phyloP scores from a whole-genome alignment of 371 early-diverging fungal species.

The Mortierella sp. region DNA sequence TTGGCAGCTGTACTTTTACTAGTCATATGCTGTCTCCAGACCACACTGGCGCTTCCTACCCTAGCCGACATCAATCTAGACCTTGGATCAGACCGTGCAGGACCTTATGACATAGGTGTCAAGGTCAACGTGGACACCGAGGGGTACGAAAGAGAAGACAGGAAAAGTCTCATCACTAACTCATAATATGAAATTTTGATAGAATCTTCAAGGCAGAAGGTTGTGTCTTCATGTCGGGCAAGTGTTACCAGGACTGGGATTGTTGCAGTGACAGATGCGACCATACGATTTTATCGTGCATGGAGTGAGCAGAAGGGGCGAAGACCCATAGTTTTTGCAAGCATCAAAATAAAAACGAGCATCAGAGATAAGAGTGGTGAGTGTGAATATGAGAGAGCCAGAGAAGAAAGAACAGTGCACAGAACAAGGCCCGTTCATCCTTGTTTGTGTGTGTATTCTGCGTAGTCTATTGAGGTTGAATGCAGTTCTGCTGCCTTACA shows the following conservation, averaged over 20 bases:
- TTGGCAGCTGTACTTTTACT: background rate
- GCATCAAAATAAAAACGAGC: too few species aligned
- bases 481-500: too few species aligned
- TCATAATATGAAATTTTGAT: background rate
- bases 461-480: too few species aligned
- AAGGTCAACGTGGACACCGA: background rate
- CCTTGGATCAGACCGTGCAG: too few species aligned
- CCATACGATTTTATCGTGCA: slow-evolving; percentile 19
- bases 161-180: background rate
- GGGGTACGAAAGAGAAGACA: background rate
- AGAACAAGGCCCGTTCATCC: too few species aligned
- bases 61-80: too few species aligned
- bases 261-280: slow-evolving; percentile 33
- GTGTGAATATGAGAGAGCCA: too few species aligned
- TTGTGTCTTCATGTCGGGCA: slow-evolving; percentile 14
- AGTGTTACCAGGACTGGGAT: slow-evolving; percentile 24
- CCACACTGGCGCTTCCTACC: too few species aligned
- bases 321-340: background rate
- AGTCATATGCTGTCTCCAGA: too few species aligned
- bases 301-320: background rate
- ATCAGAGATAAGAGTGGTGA: too few species aligned
- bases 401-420: too few species aligned
- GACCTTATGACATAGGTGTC: background rate
- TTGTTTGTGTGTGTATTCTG: too few species aligned
- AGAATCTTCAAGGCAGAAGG: background rate